These are phyloP conservation scores for Aureobasidium sp. DNA, from an alignment of 2,329 filamentous ascomycete genomes.

Conservation along the genomic window DNA sequence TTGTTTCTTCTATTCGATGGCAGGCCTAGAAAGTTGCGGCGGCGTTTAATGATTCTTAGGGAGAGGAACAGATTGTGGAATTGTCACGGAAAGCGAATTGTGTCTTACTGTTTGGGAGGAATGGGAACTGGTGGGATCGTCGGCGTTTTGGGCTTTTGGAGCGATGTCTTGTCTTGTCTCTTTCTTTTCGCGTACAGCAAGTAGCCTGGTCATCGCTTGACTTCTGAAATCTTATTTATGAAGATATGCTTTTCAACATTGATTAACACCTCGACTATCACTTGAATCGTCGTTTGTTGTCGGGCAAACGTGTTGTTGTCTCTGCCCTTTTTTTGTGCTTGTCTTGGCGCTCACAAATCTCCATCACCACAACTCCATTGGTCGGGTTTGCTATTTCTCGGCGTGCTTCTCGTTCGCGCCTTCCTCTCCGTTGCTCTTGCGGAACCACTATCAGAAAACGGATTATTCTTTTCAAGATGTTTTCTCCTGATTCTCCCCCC, in stretches of 20 bases:
- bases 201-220: conserved; percentile 2
- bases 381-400: too few relatives aligned
- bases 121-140: background rate
- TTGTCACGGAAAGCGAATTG: background rate
- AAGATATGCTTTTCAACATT: conserved; percentile 4
- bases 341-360: conserved; percentile 6
- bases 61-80: background rate
- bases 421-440: too few relatives aligned
- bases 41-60: conserved; percentile 2
- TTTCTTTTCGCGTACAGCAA: background rate
- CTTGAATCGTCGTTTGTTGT: background rate
- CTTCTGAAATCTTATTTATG: background rate
- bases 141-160: background rate
- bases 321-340: background rate
- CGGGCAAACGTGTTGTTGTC: background rate
- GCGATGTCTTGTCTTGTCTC: background rate
- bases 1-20: background rate
- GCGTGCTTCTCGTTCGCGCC: background rate
- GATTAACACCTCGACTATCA: background rate
- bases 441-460: too few relatives aligned
- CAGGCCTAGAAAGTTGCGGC: conserved; percentile 1
- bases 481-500: background rate
- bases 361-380: too few relatives aligned
- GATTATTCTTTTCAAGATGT: conserved; percentile 1
- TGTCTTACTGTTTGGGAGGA: background rate